These are phyloP conservation scores for Aspergillus diversus DNA, from an alignment of 495 filamentous ascomycete genomes.

Conservation along the genomic window DNA sequence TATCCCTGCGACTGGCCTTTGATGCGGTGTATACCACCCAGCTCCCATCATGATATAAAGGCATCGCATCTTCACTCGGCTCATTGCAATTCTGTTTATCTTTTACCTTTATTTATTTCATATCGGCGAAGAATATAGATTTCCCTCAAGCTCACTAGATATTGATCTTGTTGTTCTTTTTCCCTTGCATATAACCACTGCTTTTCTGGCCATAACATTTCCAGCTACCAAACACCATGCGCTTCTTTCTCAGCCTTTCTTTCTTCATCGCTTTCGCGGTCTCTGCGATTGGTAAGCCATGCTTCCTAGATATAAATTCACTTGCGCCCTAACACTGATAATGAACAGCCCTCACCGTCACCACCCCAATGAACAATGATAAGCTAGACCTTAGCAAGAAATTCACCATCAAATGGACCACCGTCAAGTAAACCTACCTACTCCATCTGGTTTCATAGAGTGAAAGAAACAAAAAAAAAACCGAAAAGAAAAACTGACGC, in stretches of 20 bases:
- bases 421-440: constrained; percentile 20
- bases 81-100: neutral
- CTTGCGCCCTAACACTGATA: constrained; percentile 19
- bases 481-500: neutral
- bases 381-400: constrained; percentile 32
- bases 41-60: constrained; percentile 6
- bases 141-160: neutral
- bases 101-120: neutral
- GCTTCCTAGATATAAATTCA: neutral
- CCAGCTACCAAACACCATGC: constrained; percentile 26
- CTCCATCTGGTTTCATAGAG: neutral
- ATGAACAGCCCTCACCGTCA: constrained; percentile 26
- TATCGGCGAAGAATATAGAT: neutral
- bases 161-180: constrained; percentile 5
- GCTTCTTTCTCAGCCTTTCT: constrained; percentile 24
- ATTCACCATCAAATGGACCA: constrained; percentile 23
- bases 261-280: constrained; percentile 29
- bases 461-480: neutral
- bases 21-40: constrained; percentile 3
- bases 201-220: constrained; percentile 1
- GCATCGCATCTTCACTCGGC: neutral
- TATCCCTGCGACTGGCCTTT: neutral
- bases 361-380: constrained; percentile 17
- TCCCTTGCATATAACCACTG: neutral
- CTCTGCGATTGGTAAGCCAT: constrained; percentile 27